A percentile compares a stretch with the other conserved stretches of the same genome.
Evolutionary conservation across 164 flowering plant genomes (phyloP).

Genomic region (Cinnamomum micranthum): DNA sequence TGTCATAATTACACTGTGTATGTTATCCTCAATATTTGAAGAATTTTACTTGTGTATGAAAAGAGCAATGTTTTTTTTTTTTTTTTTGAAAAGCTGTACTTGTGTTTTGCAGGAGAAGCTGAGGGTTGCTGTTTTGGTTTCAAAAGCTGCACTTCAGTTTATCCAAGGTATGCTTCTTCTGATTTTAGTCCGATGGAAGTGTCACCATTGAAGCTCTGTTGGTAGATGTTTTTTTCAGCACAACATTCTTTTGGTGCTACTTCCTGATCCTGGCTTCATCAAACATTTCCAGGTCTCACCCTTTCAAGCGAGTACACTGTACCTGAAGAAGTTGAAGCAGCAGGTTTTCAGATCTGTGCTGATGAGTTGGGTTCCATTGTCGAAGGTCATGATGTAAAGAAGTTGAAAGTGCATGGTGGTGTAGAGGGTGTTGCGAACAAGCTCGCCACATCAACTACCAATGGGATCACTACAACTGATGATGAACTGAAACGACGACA

Average conservation of each 20-base stretch:
- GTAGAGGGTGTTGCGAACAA: conserved; percentile 64
- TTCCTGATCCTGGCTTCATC: conserved; percentile 7
- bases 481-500: conserved; percentile 42
- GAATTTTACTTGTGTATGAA: neutral
- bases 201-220: neutral
- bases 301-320: conserved; percentile 47
- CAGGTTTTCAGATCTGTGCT: conserved; percentile 79
- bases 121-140: conserved; percentile 88
- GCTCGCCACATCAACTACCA: conserved; percentile 54
- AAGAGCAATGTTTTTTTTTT: neutral
- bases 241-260: neutral
- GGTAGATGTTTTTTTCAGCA: neutral
- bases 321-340: conserved; percentile 72
- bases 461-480: conserved; percentile 56
- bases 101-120: conserved; percentile 65
- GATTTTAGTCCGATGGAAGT: neutral
- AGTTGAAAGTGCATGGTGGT: conserved; percentile 77
- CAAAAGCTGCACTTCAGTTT: conserved; percentile 97
- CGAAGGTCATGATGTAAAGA: conserved; percentile 76
- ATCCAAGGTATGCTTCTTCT: conserved; percentile 52
- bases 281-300: conserved; percentile 43
- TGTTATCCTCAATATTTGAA: neutral
- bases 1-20: neutral
- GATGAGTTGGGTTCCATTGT: conserved; percentile 85
- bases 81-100: neutral